Base-by-base conservation (phyloP, 2,329 filamentous ascomycete genomes). In the Nothopassalora personata region DNA sequence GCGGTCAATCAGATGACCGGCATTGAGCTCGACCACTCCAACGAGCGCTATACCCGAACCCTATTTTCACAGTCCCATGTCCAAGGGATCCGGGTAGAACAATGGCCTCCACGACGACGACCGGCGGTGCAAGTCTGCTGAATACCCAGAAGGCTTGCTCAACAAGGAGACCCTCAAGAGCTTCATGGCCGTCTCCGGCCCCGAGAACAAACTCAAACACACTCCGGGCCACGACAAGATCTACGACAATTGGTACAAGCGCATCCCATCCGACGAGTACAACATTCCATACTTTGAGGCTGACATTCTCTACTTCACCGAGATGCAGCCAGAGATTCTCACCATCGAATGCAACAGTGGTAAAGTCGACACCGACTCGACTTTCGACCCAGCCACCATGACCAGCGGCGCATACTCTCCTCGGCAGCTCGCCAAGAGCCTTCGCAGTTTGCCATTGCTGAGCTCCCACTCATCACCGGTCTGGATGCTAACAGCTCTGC, bases 361-460 rank as follows among this genome's bases (percentile, higher is more conserved):
- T 47, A 61, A 58, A 10, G 64, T 70, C 33, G 70, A 75, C 61
- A 67, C 66, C 34, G 75, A 71, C 66, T 66, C 66, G 31, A 63
- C 65, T 23, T 56, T 76, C 60, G 67, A 75, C 61, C 53, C 73
- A 9, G 61, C 53, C 10, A 63, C 71, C 47, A 57, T 78, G 15
- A 75, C 74, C 36, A 71, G 68, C 54, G 76, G 75, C 28, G 72
- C 80, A 0, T 75, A 78, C 58, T 80, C 77, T 60, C 61, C 69
- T 5, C 59, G 69, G 15, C 61, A 70, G 56, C 60, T 61, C 23
- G 64, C 65, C 30, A 50, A 53, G 31, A 70, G 64, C 64, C 69
- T n/a, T 34, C 53, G 13, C 60, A 61, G 54, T 69, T 66, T 53
- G 63, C 63, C 15, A 54, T 59, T 33, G 65, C 63, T 6, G 60